Evolutionary conservation across 2,329 filamentous ascomycete genomes (phyloP), one percentile per base, ranked within the genome.

Genomic region (Aspergillus fijiensis): DNA sequence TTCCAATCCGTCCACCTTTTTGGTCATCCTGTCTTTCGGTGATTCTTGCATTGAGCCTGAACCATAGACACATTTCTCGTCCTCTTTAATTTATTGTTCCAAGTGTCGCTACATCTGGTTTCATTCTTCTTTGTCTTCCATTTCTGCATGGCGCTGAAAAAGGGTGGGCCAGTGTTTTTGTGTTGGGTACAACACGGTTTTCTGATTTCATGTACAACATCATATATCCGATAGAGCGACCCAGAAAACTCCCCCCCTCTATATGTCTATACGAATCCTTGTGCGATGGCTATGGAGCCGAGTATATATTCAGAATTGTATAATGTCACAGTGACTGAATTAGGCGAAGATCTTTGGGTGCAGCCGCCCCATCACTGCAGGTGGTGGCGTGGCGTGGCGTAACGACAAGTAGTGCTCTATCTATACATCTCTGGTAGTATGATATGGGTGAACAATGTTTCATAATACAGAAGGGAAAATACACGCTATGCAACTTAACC

Each of bases 1-100:
- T 59, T 49, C 55, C 25, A 50, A 45, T 25, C 39, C 55, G 39
- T 31, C 42, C 29, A 48, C 39, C 58, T 50, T 23, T 4, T 4
- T 58, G 50, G 25, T 35, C n/a, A 54, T 31, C 21, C 58, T 56
- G 29, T 59, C 61, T 55, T 55, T 47, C 57, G 61, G 61, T 60
- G 63, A 63, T 65, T 65, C 59, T 58, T 61, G 54, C 59, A 57
- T 60, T 52, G 51, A 49, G 49, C 57, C 54, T 57, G 29, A 35
- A 25, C 35, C 42, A 67, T 67, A 67, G 65, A 67, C 27, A 54
- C 49, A 50, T 49, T 39, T 56, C 29, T 55, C 27, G 48, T 23
- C 45, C 39, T 55, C 51, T 29, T 55, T 16, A 12, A 14, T 42
- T 45, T 49, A 48, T 35, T 51, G 23, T 23, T 5, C 4, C 50